These are phyloP conservation scores for Trametes pubescens DNA, from an alignment of 1,284 basidiomycete species.

Conservation along the genomic window DNA sequence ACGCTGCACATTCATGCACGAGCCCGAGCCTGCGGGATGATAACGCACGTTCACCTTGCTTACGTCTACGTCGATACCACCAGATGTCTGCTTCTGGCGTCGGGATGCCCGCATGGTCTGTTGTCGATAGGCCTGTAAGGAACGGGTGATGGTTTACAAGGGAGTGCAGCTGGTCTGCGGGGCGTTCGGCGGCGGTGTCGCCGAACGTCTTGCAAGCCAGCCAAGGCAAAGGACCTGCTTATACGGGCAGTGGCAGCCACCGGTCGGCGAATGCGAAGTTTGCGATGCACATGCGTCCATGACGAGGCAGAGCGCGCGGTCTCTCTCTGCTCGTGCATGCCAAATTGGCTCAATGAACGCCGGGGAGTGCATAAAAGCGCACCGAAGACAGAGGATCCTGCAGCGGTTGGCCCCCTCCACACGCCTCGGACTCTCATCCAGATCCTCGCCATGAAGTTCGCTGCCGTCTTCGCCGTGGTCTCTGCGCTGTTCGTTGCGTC, in stretches of 20 bases:
- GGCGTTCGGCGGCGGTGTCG: background rate
- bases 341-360: constrained; percentile 2
- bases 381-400: background rate
- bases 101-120: background rate
- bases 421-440: background rate
- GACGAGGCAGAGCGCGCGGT: background rate
- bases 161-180: background rate
- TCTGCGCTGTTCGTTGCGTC: constrained; percentile 28
- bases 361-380: constrained; percentile 10
- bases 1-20: background rate
- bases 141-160: background rate
- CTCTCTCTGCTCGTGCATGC: background rate
- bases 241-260: background rate
- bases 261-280: constrained; percentile 9
- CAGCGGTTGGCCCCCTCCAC: constrained; percentile 2
- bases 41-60: constrained; percentile 18
- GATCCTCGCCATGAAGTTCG: constrained; percentile 31
- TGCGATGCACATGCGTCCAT: constrained; percentile 22
- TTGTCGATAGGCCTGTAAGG: background rate
- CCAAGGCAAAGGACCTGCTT: background rate
- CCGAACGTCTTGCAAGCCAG: background rate
- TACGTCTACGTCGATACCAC: background rate
- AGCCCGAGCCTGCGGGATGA: background rate
- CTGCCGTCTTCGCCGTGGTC: constrained; percentile 26
- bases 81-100: background rate